Conservation (phyloP, 805 yeast species). For the Metschnikowia koreensis region DNA sequence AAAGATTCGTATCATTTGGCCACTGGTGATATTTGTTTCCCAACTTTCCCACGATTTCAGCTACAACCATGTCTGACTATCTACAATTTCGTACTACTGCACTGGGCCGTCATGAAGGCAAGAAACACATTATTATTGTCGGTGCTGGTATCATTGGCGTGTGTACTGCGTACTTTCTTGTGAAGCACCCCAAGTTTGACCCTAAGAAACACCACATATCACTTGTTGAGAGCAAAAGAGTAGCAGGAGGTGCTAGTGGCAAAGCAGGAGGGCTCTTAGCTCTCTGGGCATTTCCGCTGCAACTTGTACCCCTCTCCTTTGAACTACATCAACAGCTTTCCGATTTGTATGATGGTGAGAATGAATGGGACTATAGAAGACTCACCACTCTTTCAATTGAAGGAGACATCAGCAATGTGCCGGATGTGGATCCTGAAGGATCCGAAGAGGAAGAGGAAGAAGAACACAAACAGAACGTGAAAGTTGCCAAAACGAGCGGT, state of each 20-base stretch:
- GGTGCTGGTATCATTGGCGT: slow-evolving; percentile 98
- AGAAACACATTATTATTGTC: slow-evolving; percentile 76
- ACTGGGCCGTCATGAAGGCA: slow-evolving; percentile 53
- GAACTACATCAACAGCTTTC: slow-evolving; percentile 81
- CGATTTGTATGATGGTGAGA: slow-evolving; percentile 74
- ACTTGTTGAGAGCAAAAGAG: slow-evolving; percentile 81
- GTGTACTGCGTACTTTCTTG: slow-evolving; percentile 86
- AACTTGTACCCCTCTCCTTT: slow-evolving; percentile 85
- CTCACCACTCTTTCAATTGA: slow-evolving; percentile 83
- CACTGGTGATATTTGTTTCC: neutral
- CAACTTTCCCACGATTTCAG: neutral
- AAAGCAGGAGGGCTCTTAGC: slow-evolving; percentile 97
- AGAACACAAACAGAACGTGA: neutral
- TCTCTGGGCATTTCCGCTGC: slow-evolving; percentile 95
- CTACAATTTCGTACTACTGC: slow-evolving; percentile 39
- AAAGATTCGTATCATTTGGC: neutral
- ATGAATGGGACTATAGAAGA: slow-evolving; percentile 90
- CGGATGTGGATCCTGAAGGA: slow-evolving; percentile 21
- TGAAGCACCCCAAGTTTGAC: slow-evolving; percentile 78
- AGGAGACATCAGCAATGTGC: slow-evolving; percentile 59
- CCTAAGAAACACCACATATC: slow-evolving; percentile 76
- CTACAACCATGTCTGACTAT: slow-evolving; percentile 27
- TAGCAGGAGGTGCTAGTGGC: slow-evolving; percentile 97
- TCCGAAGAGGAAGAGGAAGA: slow-evolving; percentile 1
- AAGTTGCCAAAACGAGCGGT: neutral